Base-by-base conservation (phyloP, 257 asterid genomes). In the Salvia splendens region DNA sequence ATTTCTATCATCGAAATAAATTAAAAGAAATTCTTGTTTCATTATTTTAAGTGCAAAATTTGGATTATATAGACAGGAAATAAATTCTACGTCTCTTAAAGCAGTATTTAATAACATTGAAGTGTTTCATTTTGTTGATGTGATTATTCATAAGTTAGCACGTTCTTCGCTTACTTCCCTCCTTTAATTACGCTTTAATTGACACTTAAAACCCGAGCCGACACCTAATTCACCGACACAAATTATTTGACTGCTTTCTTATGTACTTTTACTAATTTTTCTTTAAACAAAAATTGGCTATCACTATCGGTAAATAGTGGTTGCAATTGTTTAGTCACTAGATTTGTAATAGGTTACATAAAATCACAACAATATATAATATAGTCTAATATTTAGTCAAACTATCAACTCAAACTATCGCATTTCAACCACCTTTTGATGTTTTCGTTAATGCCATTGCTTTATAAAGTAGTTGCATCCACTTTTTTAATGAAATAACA, bases 151-250 rank as follows among this genome's bases (percentile, higher is more conserved):
- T 3, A 41, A 40, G 1, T 5, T 28, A 11, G 32, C 52, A 30
- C 9, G 7, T 33, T 51, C 24, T 7, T 12, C n/a, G 51, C 28
- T 6, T 9, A 33, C 38, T 45, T 14, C 36, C 54, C 11, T 63
- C 75, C 79, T 61, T 35, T 30, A 61, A 53, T 75, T 50, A 65
- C 69, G 66, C 73, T 40, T 12, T 32, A 5, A 12, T 55, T 6
- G 45, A 30, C 12, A 3, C 1, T 3, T 57, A 5, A 14, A 12
- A 56, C 4, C 3, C 1, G 1, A 51, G 20, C 5, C 43, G 64
- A 14, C 9, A 17, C 52, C 51, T 20, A 12, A 11, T 30, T 65
- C 53, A 43, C 76, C 70, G 59, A 70, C 80, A 17, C 41, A 8
- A 52, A 43, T 51, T 60, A 8, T 40, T 40, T 40, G 45, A 40